Conservation (phyloP, 1,284 basidiomycete species). For the Moesziomyces parantarcticus region DNA sequence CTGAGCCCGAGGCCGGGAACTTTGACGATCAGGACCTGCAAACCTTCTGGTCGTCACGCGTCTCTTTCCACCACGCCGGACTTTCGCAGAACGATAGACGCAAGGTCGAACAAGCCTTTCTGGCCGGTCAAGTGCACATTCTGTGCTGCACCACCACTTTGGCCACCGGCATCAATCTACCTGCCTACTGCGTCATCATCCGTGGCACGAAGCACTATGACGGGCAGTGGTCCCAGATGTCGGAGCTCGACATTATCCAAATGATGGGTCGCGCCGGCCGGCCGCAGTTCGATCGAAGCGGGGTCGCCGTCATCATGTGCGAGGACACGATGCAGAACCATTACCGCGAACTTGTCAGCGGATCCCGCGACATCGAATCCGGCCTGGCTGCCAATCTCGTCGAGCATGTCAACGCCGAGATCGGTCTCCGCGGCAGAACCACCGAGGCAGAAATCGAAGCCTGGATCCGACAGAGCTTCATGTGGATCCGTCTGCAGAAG, state of each 20-base stretch:
- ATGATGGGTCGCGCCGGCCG: conserved; percentile 82
- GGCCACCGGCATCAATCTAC: conserved; percentile 86
- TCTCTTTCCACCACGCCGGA: conserved; percentile 89
- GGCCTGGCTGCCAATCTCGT: conserved; percentile 44
- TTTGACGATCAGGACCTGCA: conserved; percentile 48
- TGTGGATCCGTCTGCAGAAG: conserved; percentile 49
- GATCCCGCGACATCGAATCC: conserved; percentile 51
- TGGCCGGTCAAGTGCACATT: conserved; percentile 73
- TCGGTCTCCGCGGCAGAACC: conserved; percentile 30
- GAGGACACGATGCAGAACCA: conserved; percentile 47
- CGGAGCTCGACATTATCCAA: conserved; percentile 67
- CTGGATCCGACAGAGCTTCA: conserved; percentile 47
- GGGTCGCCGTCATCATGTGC: conserved; percentile 63
- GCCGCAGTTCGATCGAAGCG: conserved; percentile 82
- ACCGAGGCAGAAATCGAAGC: conserved; percentile 27
- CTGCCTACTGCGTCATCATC: conserved; percentile 66
- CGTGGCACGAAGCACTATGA: conserved; percentile 56
- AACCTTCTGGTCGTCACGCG: conserved; percentile 70
- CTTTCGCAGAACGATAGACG: conserved; percentile 78
- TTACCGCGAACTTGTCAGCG: conserved; percentile 48
- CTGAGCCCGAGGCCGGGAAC: conserved; percentile 9
- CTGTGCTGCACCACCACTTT: conserved; percentile 73
- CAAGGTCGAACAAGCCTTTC: conserved; percentile 77
- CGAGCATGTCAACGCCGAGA: conserved; percentile 60
- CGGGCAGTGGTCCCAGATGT: conserved; percentile 52